Evolutionary conservation across 1,139 yeast species (phyloP).

Genomic region (Taphrina confusa): DNA sequence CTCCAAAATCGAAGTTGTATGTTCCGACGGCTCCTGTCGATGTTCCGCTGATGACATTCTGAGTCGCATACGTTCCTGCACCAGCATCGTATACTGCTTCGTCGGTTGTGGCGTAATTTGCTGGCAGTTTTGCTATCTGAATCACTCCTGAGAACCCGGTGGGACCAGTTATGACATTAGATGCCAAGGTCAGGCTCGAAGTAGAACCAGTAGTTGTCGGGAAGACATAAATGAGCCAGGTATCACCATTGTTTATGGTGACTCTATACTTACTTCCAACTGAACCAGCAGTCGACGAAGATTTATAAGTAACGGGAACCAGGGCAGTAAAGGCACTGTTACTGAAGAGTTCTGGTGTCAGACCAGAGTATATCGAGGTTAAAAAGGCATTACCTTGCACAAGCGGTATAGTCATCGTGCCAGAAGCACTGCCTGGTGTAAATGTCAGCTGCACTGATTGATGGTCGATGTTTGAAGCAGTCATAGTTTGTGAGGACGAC

Average conservation of each 20-base stretch:
- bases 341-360: conserved; percentile 58
- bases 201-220: conserved; percentile 43
- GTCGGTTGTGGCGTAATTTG: conserved; percentile 29
- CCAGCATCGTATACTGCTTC: conserved; percentile 52
- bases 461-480: conserved; percentile 52
- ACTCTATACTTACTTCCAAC: conserved; percentile 55
- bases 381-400: conserved; percentile 81
- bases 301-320: conserved; percentile 46
- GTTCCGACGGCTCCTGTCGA: conserved; percentile 50
- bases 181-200: conserved; percentile 36
- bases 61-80: conserved; percentile 62
- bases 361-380: conserved; percentile 61
- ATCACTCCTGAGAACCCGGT: conserved; percentile 57
- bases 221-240: conserved; percentile 61
- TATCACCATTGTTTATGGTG: conserved; percentile 48
- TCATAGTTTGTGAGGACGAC: conserved; percentile 49
- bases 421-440: conserved; percentile 46
- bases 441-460: conserved; percentile 60
- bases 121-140: conserved; percentile 63
- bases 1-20: conserved; percentile 55
- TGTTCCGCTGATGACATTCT: conserved; percentile 50
- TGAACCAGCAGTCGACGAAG: conserved; percentile 45
- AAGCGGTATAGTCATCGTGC: conserved; percentile 48
- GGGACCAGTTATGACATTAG: conserved; percentile 51
- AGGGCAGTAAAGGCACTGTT: conserved; percentile 58